Conservation (phyloP, 257 asterid species). For the Misopates orontium region DNA sequence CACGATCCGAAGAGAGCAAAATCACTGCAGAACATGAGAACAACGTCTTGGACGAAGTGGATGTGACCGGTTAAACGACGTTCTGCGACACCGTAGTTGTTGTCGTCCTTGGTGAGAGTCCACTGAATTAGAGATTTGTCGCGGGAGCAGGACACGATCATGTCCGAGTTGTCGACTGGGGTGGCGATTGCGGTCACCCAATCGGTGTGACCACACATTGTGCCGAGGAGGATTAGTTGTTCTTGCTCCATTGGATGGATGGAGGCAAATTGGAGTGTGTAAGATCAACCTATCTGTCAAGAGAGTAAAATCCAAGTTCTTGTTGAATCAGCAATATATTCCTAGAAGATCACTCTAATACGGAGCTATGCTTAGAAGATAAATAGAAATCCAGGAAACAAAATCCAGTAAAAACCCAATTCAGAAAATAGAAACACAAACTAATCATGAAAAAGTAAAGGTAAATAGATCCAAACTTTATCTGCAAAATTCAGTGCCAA, state of each 20-base stretch:
- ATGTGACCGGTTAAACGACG: constrained; percentile 88
- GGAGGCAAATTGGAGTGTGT: background rate
- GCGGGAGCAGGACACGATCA: constrained; percentile 80
- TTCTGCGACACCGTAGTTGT: constrained; percentile 63
- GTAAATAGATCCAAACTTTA: no score
- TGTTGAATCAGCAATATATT: no score
- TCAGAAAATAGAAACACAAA: no score
- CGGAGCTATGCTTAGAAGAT: no score
- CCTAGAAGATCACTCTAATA: no score
- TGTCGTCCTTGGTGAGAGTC: constrained; percentile 70
- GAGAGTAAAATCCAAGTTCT: no score
- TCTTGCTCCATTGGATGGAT: constrained; percentile 56
- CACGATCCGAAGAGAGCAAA: constrained; percentile 94
- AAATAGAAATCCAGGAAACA: no score
- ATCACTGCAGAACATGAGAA: constrained; percentile 85
- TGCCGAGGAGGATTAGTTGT: constrained; percentile 75
- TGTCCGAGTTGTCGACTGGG: constrained; percentile 87
- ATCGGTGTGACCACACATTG: constrained; percentile 90
- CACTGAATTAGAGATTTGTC: constrained; percentile 87
- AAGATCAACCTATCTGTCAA: no score
- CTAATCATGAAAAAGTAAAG: no score
- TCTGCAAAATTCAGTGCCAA: no score
- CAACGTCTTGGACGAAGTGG: constrained; percentile 86
- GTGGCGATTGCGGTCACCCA: constrained; percentile 96
- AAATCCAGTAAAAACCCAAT: no score